Percentiles rank a stretch among this genome's conserved stretches.
Evolutionary conservation across 257 asterid genomes (phyloP).

Genomic region (Nicotiana sylvestris): DNA sequence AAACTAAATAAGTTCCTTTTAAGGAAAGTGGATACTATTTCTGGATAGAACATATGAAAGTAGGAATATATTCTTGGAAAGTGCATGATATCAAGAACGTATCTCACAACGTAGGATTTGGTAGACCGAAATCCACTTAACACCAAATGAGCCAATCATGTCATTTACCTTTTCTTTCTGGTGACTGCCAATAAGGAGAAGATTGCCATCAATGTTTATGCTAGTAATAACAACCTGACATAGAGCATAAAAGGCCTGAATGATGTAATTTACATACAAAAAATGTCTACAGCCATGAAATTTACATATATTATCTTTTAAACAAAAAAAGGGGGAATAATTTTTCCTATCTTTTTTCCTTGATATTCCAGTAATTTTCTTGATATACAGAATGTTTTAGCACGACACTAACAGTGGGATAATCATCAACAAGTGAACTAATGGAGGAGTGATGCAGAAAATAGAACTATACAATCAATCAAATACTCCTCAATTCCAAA

Average conservation of each 20-base stretch:
- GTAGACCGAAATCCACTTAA: not conserved
- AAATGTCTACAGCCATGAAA: not conserved
- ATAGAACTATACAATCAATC: not conserved
- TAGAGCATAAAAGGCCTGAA: conserved; percentile 9
- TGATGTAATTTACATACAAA: not conserved
- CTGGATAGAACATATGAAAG: not conserved
- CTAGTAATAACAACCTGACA: conserved; percentile 95
- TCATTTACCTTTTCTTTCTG: conserved; percentile 69
- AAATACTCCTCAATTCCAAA: not conserved
- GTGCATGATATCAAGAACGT: not conserved
- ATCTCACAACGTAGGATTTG: not conserved
- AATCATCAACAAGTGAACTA: not conserved
- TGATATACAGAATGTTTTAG: not conserved
- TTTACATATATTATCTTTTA: not conserved
- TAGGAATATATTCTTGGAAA: not conserved
- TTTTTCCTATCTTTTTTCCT: not conserved
- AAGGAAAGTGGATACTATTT: not conserved
- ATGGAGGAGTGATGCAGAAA: not conserved
- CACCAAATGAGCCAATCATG: not conserved
- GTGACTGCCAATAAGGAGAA: conserved; percentile 90
- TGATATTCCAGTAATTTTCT: not conserved
- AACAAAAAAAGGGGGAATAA: not conserved
- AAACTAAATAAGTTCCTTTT: not conserved
- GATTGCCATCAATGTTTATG: conserved; percentile 69
- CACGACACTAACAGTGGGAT: not conserved